phyloP scores from a whole-genome alignment of 2,329 filamentous ascomycete genomes.

The Ophiostoma piceae region DNA sequence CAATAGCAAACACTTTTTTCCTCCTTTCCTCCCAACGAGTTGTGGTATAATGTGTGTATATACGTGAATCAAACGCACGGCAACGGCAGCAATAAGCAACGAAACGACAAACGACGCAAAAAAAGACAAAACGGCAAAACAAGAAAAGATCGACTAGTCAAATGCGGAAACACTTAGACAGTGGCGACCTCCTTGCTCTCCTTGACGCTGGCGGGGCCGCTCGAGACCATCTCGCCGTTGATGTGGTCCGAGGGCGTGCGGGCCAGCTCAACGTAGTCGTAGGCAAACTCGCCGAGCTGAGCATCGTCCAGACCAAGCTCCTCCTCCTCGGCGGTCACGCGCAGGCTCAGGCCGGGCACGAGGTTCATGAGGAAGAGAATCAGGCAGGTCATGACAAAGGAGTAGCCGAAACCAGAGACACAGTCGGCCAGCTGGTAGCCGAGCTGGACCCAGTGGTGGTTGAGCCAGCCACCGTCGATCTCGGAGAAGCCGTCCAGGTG shows the following conservation, averaged over 20 bases:
- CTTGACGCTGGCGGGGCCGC: slow-evolving; percentile 21
- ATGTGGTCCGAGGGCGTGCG: slow-evolving; percentile 37
- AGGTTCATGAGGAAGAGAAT: slow-evolving; percentile 78
- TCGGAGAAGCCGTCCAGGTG: slow-evolving; percentile 64
- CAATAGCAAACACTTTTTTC: slow-evolving; percentile 12
- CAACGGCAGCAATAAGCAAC: not conserved
- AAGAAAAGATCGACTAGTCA: not conserved
- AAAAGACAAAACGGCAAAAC: not conserved
- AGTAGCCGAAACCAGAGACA: slow-evolving; percentile 68
- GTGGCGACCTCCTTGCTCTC: slow-evolving; percentile 23
- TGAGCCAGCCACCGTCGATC: slow-evolving; percentile 75
- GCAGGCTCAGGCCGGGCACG: slow-evolving; percentile 68
- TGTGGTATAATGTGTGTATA: slow-evolving; percentile 12
- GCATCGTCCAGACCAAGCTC: slow-evolving; percentile 81
- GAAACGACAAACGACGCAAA: not conserved
- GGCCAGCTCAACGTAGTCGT: slow-evolving; percentile 81
- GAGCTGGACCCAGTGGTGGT: slow-evolving; percentile 77
- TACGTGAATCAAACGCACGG: not conserved
- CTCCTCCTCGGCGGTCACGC: slow-evolving; percentile 71
- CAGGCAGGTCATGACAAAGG: slow-evolving; percentile 69
- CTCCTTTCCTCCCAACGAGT: not conserved
- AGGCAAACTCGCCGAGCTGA: slow-evolving; percentile 92
- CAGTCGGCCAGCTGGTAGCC: slow-evolving; percentile 82
- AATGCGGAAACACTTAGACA: not conserved
- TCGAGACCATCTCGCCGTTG: slow-evolving; percentile 22